Base-by-base conservation (phyloP, 805 yeast genomes). In the Candida stauntonica region DNA sequence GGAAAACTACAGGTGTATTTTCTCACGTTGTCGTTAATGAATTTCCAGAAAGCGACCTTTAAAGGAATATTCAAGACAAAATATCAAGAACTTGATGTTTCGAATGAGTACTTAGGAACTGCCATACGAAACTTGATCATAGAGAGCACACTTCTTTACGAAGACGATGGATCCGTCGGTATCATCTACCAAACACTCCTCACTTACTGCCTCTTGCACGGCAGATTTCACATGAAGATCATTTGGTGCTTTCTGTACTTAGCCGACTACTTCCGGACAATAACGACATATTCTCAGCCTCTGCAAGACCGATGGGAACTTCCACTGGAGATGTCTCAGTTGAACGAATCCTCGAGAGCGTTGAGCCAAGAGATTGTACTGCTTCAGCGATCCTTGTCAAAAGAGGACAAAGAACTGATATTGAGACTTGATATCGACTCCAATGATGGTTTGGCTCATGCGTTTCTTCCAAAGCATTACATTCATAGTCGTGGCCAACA, bases 201-300 rank as follows among this genome's bases (percentile, higher is more conserved):
- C 1, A 65, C 70, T 61, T 72, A 71, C 0, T 42, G 73, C 7
- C 28, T 70, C 7, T 45, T 73, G 31, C 63, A 60, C 40, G 79
- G 79, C 13, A 73, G 70, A 1, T 50, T 66, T 19, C 72, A 68
- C 41, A 18, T 71, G 8, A 64, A 61, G 31, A 52, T 64, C 3
- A 45, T 74, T 15, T 65, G 70, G 68, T 63, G 71, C 30, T 71
- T 73, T 46, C 59, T 58, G 37, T 53, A 58, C 14, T 45, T 72
- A 28, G 57, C 59, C 27, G 54, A 60, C 36, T 63, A 57, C 35
- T 63, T 44, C 19, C 17, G 29, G 4, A 17, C 46, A 6, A 26
- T 30, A 3, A 28, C 29, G 14, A 15, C 38, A 9, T 17, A 31
- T 7, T 11, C 26, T 9, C 31, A 23, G 6, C 24, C 29, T 6